Conservation (phyloP, 306 rosid genomes). For the Crotalaria pallida region DNA sequence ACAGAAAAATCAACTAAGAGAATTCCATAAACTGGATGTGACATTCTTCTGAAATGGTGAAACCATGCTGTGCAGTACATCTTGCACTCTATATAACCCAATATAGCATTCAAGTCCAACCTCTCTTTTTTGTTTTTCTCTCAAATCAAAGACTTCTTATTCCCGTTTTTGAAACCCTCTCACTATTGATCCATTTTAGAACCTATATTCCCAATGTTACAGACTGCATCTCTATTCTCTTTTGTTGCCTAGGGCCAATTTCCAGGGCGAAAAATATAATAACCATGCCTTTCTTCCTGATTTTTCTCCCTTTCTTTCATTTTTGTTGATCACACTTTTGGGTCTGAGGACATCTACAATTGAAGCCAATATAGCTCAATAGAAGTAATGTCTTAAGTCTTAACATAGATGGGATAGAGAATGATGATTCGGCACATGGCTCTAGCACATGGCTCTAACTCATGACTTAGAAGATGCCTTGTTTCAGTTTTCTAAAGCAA, state of each 20-base stretch:
- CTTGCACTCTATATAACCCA: not conserved
- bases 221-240: not conserved
- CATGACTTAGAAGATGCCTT: not conserved
- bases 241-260: not conserved
- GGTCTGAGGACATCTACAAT: not conserved
- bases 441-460: not conserved
- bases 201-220: not conserved
- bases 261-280: not conserved
- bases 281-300: not conserved
- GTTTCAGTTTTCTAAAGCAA: not conserved
- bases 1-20: not conserved
- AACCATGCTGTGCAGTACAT: not conserved
- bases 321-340: not conserved
- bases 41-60: not conserved
- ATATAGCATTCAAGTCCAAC: not conserved
- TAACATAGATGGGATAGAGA: not conserved
- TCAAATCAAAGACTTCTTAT: not conserved
- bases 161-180: not conserved
- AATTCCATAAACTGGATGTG: not conserved
- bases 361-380: not conserved
- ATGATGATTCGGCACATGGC: not conserved
- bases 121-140: not conserved
- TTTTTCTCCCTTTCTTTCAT: not conserved
- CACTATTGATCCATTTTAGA: not conserved
- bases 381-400: not conserved